Evolutionary conservation across 2,329 filamentous ascomycete genomes (phyloP).

Genomic region (Fusarium buxicola): DNA sequence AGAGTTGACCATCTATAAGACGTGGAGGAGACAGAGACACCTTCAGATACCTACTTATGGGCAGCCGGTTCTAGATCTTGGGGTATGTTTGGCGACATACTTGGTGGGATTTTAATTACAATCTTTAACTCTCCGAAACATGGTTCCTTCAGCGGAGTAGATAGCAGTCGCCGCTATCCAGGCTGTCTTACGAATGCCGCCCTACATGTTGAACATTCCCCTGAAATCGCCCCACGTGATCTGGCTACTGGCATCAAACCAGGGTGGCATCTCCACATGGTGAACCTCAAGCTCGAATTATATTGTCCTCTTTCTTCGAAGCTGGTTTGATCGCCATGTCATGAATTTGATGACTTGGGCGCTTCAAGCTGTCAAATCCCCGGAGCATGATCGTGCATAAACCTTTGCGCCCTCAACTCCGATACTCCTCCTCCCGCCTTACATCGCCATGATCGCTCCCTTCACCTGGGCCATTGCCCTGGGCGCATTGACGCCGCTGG

Average conservation of each 20-base stretch:
- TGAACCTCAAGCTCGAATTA: slow-evolving; percentile 8
- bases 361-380: slow-evolving; percentile 17
- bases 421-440: not conserved
- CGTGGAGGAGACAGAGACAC: not conserved
- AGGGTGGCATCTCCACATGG: slow-evolving; percentile 45
- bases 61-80: too few species aligned
- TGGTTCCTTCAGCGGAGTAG: too few species aligned
- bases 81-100: too few species aligned
- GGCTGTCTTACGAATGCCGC: not conserved
- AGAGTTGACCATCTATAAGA: not conserved
- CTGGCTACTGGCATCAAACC: slow-evolving; percentile 19
- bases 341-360: slow-evolving; percentile 26
- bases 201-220: slow-evolving; percentile 10
- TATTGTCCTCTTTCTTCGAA: not conserved
- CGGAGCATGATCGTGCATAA: slow-evolving; percentile 11
- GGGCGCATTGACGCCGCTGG: slow-evolving; percentile 44
- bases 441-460: slow-evolving; percentile 33
- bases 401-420: slow-evolving; percentile 2
- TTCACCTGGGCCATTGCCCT: slow-evolving; percentile 34
- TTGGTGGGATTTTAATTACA: too few species aligned
- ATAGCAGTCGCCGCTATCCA: too few species aligned
- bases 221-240: slow-evolving; percentile 41
- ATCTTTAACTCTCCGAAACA: too few species aligned
- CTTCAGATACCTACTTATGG: too few species aligned
- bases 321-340: slow-evolving; percentile 33